Percentiles rank a stretch among this genome's conserved stretches.
phyloP scores from a whole-genome alignment of 2,329 filamentous ascomycete genomes.

The Trichoderma hamatum region DNA sequence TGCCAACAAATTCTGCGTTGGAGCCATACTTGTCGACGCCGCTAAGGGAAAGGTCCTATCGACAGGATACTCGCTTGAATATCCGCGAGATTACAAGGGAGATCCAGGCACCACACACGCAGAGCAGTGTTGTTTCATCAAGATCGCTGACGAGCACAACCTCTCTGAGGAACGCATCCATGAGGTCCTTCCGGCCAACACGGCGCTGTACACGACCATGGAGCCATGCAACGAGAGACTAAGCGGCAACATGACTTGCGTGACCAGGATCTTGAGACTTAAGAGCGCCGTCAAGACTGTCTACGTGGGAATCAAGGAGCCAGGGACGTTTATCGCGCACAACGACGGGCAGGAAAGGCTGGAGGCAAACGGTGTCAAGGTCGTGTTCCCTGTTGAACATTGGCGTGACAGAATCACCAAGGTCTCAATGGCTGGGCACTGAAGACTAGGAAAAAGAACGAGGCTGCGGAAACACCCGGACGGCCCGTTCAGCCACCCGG shows the following conservation, averaged over 20 bases:
- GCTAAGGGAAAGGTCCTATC: constrained; percentile 44
- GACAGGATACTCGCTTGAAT: constrained; percentile 48
- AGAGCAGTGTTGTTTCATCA: constrained; percentile 50
- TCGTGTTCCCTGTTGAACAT: constrained; percentile 48
- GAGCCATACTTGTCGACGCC: constrained; percentile 45
- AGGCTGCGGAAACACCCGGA: background rate
- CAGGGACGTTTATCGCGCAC: constrained; percentile 41
- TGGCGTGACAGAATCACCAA: constrained; percentile 56
- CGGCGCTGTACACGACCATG: constrained; percentile 50
- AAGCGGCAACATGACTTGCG: constrained; percentile 45
- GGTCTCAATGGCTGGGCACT: constrained; percentile 4
- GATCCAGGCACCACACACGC: constrained; percentile 47
- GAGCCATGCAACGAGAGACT: constrained; percentile 49
- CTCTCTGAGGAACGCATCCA: constrained; percentile 42
- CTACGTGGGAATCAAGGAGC: constrained; percentile 46
- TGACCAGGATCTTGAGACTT: constrained; percentile 41
- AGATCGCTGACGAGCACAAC: constrained; percentile 43
- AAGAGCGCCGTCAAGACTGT: constrained; percentile 41
- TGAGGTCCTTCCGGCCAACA: constrained; percentile 44
- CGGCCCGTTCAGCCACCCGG: no score
- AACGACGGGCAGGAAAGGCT: constrained; percentile 38
- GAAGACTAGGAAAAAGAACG: background rate
- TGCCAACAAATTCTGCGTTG: constrained; percentile 46
- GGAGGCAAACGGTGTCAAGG: constrained; percentile 33
- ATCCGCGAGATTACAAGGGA: constrained; percentile 41